These are phyloP conservation scores for Grigorovia jiainica DNA, from an alignment of 805 yeast genomes.

Conservation along the genomic window DNA sequence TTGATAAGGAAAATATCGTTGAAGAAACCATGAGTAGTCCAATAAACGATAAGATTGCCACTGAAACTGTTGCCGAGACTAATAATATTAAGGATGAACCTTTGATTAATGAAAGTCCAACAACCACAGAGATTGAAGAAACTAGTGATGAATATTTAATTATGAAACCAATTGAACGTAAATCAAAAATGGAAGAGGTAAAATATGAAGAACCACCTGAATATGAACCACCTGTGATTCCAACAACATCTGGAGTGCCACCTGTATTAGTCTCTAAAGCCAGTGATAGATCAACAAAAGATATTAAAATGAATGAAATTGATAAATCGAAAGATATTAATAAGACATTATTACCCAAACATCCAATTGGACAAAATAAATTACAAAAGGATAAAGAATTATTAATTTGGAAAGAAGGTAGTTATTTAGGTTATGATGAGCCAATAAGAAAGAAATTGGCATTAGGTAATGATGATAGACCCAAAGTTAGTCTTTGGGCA, in stretches of 20 bases:
- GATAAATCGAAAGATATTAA: slow-evolving; percentile 2
- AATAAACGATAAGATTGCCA: not conserved
- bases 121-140: too few species aligned
- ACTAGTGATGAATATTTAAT: too few species aligned
- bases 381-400: slow-evolving; percentile 22
- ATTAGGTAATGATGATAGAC: slow-evolving; percentile 77
- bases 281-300: too few species aligned
- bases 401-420: slow-evolving; percentile 30
- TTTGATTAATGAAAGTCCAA: too few species aligned
- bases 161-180: too few species aligned
- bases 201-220: too few species aligned
- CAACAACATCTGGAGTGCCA: too few species aligned
- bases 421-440: slow-evolving; percentile 76
- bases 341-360: not conserved
- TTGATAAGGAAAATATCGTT: too few species aligned
- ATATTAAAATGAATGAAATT: not conserved
- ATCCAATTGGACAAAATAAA: slow-evolving; percentile 7
- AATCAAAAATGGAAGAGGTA: too few species aligned
- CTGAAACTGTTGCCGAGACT: too few species aligned
- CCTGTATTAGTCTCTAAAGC: too few species aligned
- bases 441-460: slow-evolving; percentile 60
- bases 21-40: not conserved
- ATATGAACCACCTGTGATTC: not conserved
- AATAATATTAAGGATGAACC: too few species aligned
- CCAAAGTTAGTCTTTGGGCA: slow-evolving; percentile 86